phyloP scores from a whole-genome alignment of 768 basidiomycete genomes.

The Boletus tylopilopsis region DNA sequence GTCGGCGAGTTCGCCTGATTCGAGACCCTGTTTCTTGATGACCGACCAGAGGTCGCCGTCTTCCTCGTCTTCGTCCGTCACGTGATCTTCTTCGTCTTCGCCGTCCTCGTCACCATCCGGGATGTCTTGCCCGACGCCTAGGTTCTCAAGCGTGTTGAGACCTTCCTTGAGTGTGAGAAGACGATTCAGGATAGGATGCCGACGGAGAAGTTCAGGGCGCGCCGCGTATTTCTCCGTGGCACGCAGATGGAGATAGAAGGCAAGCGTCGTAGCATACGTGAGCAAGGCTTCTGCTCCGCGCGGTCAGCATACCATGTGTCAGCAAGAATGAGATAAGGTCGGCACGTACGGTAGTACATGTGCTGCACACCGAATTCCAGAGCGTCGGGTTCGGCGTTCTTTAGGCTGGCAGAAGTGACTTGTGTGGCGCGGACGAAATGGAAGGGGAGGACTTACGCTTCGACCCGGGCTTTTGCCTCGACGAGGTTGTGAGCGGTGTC shows the following conservation, averaged over 20 bases:
- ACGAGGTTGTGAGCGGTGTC: conserved; percentile 56
- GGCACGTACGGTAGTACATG: conserved; percentile 79
- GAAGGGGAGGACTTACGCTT: conserved; percentile 41
- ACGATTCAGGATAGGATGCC: conserved; percentile 70
- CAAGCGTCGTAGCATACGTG: conserved; percentile 85
- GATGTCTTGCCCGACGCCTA: conserved; percentile 65
- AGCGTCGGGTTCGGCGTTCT: conserved; percentile 46
- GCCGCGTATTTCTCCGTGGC: conserved; percentile 60
- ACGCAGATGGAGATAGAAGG: conserved; percentile 90
- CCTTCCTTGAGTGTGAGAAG: conserved; percentile 82
- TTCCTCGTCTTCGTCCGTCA: conserved; percentile 38
- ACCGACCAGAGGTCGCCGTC: conserved; percentile 43
- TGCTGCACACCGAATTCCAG: conserved; percentile 69
- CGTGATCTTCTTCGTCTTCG: conserved; percentile 26
- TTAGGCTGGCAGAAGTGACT: conserved; percentile 38
- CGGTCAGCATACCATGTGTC: neutral
- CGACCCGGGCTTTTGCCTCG: conserved; percentile 50
- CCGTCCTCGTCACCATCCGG: conserved; percentile 41
- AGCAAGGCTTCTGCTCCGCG: conserved; percentile 69
- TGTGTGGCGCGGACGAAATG: neutral
- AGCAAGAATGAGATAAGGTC: neutral
- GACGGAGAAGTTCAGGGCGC: conserved; percentile 57
- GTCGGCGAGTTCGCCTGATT: conserved; percentile 49
- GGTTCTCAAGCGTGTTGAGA: conserved; percentile 74
- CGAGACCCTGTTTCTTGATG: conserved; percentile 36